Evolutionary conservation across 192 early-diverging fungal species (phyloP).

Genomic region (Coemansia umbellata): DNA sequence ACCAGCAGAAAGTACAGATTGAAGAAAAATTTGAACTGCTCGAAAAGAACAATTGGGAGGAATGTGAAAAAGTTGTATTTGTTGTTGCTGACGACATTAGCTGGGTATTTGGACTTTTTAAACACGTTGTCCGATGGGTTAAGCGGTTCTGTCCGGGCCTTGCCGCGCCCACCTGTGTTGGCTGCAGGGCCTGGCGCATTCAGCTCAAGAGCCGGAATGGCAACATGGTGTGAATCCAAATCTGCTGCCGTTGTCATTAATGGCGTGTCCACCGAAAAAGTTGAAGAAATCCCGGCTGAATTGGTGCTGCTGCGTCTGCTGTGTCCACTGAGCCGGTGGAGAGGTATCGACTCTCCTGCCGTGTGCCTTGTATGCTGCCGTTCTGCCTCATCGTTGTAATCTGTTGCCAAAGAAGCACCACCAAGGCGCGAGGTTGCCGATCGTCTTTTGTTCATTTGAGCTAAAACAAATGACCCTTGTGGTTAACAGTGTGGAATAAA

Average conservation of each 20-base stretch:
- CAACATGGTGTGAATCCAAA: constrained; percentile 15
- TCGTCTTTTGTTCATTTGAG: constrained; percentile 36
- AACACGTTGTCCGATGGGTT: constrained; percentile 42
- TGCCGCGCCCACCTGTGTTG: constrained; percentile 1
- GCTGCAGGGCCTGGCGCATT: neutral
- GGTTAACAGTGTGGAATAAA: too few relatives aligned
- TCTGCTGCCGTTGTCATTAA: constrained; percentile 33
- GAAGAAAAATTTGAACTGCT: constrained; percentile 95
- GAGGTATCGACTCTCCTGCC: constrained; percentile 26
- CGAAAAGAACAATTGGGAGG: constrained; percentile 73
- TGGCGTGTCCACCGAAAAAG: constrained; percentile 43
- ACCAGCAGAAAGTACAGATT: constrained; percentile 91
- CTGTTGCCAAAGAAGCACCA: neutral
- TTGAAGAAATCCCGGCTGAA: constrained; percentile 21
- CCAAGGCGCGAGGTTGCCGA: constrained; percentile 10
- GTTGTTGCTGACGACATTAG: constrained; percentile 86
- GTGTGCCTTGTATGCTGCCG: neutral
- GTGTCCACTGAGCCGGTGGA: constrained; percentile 33
- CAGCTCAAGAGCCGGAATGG: neutral
- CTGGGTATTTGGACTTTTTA: constrained; percentile 54
- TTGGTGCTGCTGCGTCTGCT: constrained; percentile 10
- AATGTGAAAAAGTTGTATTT: constrained; percentile 81
- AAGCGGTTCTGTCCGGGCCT: constrained; percentile 34
- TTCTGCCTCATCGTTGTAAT: neutral
- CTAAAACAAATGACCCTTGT: too few relatives aligned